These are phyloP conservation scores for Apiospora sp. DNA, from an alignment of 2,329 filamentous ascomycete genomes.

Conservation along the genomic window DNA sequence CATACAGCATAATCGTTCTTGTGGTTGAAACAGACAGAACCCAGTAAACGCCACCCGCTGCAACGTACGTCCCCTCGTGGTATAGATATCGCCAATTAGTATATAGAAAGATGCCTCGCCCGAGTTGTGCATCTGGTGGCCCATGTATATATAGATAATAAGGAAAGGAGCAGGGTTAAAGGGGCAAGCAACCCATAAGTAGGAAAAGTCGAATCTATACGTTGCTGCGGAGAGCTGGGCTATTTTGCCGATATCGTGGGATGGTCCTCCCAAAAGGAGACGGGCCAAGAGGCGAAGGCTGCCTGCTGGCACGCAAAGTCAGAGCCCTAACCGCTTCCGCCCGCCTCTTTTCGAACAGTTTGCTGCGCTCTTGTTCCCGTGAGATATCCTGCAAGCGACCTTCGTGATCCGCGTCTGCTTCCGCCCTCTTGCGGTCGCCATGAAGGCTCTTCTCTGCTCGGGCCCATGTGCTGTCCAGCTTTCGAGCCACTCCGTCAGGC, in stretches of 20 bases:
- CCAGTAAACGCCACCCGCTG: slow-evolving; percentile 8
- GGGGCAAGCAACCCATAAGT: not conserved
- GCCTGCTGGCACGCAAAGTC: slow-evolving; percentile 32
- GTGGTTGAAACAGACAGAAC: not conserved
- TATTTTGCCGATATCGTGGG: slow-evolving; percentile 25
- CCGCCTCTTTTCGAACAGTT: slow-evolving; percentile 57
- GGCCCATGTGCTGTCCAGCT: slow-evolving; percentile 58
- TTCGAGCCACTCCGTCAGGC: slow-evolving; percentile 48
- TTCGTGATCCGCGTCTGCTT: slow-evolving; percentile 54
- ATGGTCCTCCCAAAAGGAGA: slow-evolving; percentile 23
- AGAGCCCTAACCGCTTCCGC: slow-evolving; percentile 54
- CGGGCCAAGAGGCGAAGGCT: slow-evolving; percentile 25
- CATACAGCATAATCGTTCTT: not conserved
- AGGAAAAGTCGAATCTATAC: not conserved
- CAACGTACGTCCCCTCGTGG: not conserved
- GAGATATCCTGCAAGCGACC: slow-evolving; percentile 52
- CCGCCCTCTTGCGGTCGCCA: slow-evolving; percentile 50
- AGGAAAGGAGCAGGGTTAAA: not conserved
- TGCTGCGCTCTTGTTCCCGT: slow-evolving; percentile 57
- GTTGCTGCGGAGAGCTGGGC: slow-evolving; percentile 21
- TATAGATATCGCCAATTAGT: slow-evolving; percentile 9
- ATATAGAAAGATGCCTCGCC: not conserved
- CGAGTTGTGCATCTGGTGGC: not conserved
- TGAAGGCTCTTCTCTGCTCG: slow-evolving; percentile 54
- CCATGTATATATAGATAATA: not conserved